A percentile compares a stretch with the other conserved stretches of the same genome.
Conservation (phyloP, 805 yeast species). For the Schizosaccharomyces octosporus region DNA sequence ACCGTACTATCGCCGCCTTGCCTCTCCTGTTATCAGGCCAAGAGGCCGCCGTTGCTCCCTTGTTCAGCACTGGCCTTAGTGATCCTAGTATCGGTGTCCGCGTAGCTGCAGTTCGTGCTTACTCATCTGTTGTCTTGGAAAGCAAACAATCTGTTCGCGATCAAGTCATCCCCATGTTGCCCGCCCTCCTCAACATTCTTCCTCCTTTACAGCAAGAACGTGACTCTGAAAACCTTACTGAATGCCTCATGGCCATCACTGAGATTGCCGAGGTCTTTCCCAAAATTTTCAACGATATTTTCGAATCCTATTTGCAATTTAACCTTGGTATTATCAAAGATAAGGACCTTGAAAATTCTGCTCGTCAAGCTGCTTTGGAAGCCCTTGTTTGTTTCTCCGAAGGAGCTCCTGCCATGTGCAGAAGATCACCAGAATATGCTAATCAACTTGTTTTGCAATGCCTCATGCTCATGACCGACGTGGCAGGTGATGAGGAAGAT, state of each 20-base stretch:
- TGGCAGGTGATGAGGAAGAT: slow-evolving; percentile 55
- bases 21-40: slow-evolving; percentile 51
- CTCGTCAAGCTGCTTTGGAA: slow-evolving; percentile 74
- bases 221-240: slow-evolving; percentile 56
- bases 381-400: slow-evolving; percentile 76
- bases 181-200: slow-evolving; percentile 60
- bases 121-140: slow-evolving; percentile 65
- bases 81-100: slow-evolving; percentile 64
- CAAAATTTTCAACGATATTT: slow-evolving; percentile 77
- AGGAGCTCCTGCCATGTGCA: slow-evolving; percentile 87
- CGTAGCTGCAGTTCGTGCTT: slow-evolving; percentile 77
- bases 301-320: slow-evolving; percentile 65
- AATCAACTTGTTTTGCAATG: slow-evolving; percentile 47
- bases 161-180: slow-evolving; percentile 50
- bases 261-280: slow-evolving; percentile 87
- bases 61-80: slow-evolving; percentile 59
- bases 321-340: slow-evolving; percentile 64
- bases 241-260: slow-evolving; percentile 69
- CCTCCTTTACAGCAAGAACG: slow-evolving; percentile 63
- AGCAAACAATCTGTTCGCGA: slow-evolving; percentile 64
- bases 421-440: slow-evolving; percentile 46
- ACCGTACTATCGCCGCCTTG: slow-evolving; percentile 62
- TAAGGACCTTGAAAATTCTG: slow-evolving; percentile 48
- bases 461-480: slow-evolving; percentile 72
- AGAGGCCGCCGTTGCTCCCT: slow-evolving; percentile 29